Evolutionary conservation across 441 rosid genomes (phyloP), one percentile per base, ranked within the genome.

Genomic region (Jatropha podagrica): DNA sequence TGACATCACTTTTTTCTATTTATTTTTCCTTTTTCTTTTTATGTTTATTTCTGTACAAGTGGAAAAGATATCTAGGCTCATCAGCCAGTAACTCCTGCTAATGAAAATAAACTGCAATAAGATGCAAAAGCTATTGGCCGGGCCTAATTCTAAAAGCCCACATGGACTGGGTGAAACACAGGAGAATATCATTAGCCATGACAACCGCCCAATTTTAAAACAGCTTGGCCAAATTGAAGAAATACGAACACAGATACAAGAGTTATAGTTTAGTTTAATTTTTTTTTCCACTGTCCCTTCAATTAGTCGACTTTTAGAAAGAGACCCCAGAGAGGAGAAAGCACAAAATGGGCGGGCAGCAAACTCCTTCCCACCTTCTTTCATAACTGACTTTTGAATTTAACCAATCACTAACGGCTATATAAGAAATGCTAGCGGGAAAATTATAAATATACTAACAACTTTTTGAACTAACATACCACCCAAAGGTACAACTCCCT

Each of bases 321-420:
- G 56, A 64, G 63, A 66, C 68, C 64, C 70, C 52, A 4, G 14
- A 2, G 4, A 42, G 6, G 46, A 42, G 66, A 18, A 46, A 37
- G 17, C 18, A 64, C 52, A 62, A 62, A 69, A 48, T 64, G 76
- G 78, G 86, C 86, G 85, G 85, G 71, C 49, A 77, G 71, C 0
- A 27, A 63, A 14, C 73, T 26, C 26, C 38, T 60, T 13, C 62
- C 15, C 15, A 7, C 44, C 41, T 5, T 51, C 69, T 48, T 51
- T 64, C 75, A 32, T 76, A 85, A 83, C 88, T 78, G 74, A 76
- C 80, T 78, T 86, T 86, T 86, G 84, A 86, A 86, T 69, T 71
- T 41, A 41, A 51, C 55, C 75, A 69, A 46, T 63, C 7, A 65
- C 69, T 55, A 83, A 85, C 86, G 83, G 83, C 83, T 79, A 76